These are phyloP conservation scores for Euphrasia confusa DNA, from an alignment of 257 asterid species.

Conservation along the genomic window DNA sequence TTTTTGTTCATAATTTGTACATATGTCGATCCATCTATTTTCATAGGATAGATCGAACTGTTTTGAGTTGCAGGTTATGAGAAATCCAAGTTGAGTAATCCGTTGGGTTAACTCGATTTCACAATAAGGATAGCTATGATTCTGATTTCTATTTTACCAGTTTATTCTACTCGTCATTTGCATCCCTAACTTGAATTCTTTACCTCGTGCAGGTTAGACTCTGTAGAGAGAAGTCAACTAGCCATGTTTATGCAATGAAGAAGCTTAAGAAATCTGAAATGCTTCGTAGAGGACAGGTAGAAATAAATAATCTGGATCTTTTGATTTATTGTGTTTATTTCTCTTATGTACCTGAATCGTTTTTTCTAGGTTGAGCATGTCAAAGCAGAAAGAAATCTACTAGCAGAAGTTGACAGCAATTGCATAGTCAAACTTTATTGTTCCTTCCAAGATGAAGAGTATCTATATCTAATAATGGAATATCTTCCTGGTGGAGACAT, in stretches of 20 bases:
- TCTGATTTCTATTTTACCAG: neutral
- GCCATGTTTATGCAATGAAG: conserved; percentile 95
- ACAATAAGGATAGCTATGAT: neutral
- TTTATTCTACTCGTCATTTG: conserved; percentile 18
- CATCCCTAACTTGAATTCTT: conserved; percentile 3
- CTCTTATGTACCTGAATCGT: conserved; percentile 4
- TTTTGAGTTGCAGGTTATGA: too few relatives aligned
- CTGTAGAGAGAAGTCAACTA: conserved; percentile 82
- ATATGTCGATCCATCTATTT: too few relatives aligned
- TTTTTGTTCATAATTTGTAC: too few relatives aligned
- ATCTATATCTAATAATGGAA: conserved; percentile 91
- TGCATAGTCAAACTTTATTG: conserved; percentile 95
- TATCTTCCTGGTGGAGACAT: conserved; percentile 99
- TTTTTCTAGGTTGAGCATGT: conserved; percentile 86
- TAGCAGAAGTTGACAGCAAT: conserved; percentile 94
- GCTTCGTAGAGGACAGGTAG: conserved; percentile 99
- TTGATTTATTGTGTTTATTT: conserved; percentile 24
- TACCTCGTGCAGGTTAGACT: conserved; percentile 63
- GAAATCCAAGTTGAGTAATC: too few relatives aligned
- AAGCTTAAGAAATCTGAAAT: conserved; percentile 97
- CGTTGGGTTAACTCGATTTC: too few relatives aligned
- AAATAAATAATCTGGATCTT: conserved; percentile 4
- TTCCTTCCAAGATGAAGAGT: conserved; percentile 98
- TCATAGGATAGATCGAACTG: too few relatives aligned
- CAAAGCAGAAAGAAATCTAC: conserved; percentile 90